A percentile compares a stretch with the other conserved stretches of the same genome.
These are phyloP conservation scores for Ogataea populi-albae DNA, from an alignment of 805 yeast genomes.

Conservation along the genomic window DNA sequence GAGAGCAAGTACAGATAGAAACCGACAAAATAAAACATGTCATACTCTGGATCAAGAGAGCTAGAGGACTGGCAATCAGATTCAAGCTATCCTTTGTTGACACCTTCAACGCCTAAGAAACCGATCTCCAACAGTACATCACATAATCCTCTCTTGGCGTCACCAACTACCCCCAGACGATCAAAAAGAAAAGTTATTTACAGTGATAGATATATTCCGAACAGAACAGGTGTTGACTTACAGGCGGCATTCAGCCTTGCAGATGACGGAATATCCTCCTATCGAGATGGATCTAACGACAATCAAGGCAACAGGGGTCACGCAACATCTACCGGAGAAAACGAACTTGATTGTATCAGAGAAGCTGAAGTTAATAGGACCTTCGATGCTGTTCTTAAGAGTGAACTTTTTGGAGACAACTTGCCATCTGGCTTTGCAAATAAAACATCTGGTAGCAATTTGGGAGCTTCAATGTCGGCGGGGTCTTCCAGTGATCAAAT, in stretches of 20 bases:
- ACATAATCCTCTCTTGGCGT: conserved; percentile 23
- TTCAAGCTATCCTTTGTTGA: conserved; percentile 11
- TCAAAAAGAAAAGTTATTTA: conserved; percentile 47
- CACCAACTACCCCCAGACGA: conserved; percentile 49
- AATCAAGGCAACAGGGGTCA: conserved; percentile 8
- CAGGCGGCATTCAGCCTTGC: conserved; percentile 76
- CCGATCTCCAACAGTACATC: conserved; percentile 8
- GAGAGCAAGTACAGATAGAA: not conserved
- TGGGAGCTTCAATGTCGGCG: conserved; percentile 13
- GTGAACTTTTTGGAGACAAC: conserved; percentile 89
- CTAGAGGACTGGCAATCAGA: conserved; percentile 9
- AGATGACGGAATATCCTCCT: conserved; percentile 14
- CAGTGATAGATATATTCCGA: conserved; percentile 87
- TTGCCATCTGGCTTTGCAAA: conserved; percentile 44
- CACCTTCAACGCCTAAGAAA: conserved; percentile 24
- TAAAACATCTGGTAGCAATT: conserved; percentile 14
- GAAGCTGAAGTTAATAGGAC: conserved; percentile 85
- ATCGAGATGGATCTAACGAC: conserved; percentile 5
- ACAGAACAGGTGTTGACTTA: conserved; percentile 78
- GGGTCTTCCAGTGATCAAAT: conserved; percentile 18
- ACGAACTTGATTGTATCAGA: conserved; percentile 63
- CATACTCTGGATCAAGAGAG: conserved; percentile 1
- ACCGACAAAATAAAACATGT: conserved; percentile 1
- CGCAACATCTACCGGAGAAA: conserved; percentile 36
- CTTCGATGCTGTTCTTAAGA: conserved; percentile 78